Evolutionary conservation across 106 monocot species (phyloP).

Genomic region (Triglochin maritima): DNA sequence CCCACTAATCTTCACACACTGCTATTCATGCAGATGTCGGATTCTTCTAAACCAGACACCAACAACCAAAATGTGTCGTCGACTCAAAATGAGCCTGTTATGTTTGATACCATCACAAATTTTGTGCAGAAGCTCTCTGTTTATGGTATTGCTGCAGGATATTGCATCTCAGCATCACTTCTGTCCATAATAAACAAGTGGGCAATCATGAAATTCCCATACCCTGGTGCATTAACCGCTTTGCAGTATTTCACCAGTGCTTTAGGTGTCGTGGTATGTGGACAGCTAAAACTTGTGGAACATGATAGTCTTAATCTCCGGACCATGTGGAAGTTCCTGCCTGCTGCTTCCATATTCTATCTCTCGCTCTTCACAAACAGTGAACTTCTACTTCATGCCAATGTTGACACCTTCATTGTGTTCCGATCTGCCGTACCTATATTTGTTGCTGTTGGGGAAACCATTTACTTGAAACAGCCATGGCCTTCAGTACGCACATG

Average conservation of each 20-base stretch:
- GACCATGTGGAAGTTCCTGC: constrained; percentile 66
- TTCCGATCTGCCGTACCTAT: constrained; percentile 72
- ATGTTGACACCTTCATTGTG: constrained; percentile 73
- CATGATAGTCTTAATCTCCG: constrained; percentile 35
- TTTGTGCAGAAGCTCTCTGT: constrained; percentile 49
- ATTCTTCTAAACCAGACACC: background rate
- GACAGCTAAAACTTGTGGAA: constrained; percentile 35
- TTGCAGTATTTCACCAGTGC: constrained; percentile 67
- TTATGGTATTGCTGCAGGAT: constrained; percentile 75
- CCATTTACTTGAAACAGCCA: constrained; percentile 55
- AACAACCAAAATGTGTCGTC: background rate
- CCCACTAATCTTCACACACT: background rate
- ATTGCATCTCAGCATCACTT: constrained; percentile 76
- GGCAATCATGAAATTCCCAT: constrained; percentile 84
- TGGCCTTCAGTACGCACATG: constrained; percentile 41
- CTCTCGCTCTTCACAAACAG: constrained; percentile 75
- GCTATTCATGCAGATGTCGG: constrained; percentile 3
- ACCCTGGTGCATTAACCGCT: constrained; percentile 65
- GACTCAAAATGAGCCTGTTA: constrained; percentile 1
- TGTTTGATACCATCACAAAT: constrained; percentile 12
- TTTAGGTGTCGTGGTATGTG: constrained; percentile 43
- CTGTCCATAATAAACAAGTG: constrained; percentile 90
- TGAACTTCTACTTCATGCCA: constrained; percentile 67
- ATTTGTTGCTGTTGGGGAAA: constrained; percentile 70
- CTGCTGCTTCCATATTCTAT: constrained; percentile 70